Conservation (phyloP, 768 basidiomycete genomes). For the Macrocybe gigantea region DNA sequence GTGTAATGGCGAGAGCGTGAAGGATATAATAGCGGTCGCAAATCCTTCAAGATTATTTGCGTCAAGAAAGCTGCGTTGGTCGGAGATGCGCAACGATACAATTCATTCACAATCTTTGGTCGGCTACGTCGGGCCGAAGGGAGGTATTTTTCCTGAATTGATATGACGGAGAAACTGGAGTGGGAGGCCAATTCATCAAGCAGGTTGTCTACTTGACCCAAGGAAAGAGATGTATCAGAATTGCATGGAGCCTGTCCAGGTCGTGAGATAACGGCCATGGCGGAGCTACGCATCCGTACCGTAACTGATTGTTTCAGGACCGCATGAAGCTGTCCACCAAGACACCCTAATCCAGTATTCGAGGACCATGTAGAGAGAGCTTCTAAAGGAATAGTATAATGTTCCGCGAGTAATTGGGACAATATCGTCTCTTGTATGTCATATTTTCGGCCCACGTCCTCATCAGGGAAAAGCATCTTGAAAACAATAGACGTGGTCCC, state of each 20-base stretch:
- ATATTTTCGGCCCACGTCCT: slow-evolving; percentile 66
- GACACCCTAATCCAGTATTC: slow-evolving; percentile 50
- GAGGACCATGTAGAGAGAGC: slow-evolving; percentile 32
- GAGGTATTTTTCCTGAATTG: slow-evolving; percentile 31
- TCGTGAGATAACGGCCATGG: no score
- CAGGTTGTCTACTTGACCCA: slow-evolving; percentile 53
- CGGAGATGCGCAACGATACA: slow-evolving; percentile 59
- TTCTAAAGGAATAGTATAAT: slow-evolving; percentile 31
- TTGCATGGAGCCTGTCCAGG: no score
- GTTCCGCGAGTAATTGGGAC: slow-evolving; percentile 42
- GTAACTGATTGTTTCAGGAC: slow-evolving; percentile 28
- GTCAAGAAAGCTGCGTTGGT: slow-evolving; percentile 64
- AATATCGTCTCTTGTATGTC: slow-evolving; percentile 66
- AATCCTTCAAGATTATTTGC: slow-evolving; percentile 85
- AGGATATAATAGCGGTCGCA: slow-evolving; percentile 75
- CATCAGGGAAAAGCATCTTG: slow-evolving; percentile 79
- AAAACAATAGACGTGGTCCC: slow-evolving; percentile 59
- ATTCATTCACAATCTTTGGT: slow-evolving; percentile 38
- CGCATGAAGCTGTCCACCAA: slow-evolving; percentile 60
- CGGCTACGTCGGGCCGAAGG: slow-evolving; percentile 17
- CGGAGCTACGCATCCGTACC: no score
- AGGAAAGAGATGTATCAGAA: slow-evolving; percentile 26
- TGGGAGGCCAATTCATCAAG: slow-evolving; percentile 71
- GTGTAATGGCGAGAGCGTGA: slow-evolving; percentile 45
- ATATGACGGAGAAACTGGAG: slow-evolving; percentile 52